Conservation (phyloP, 2,329 filamentous ascomycete species). For the Fusarium irregulare region DNA sequence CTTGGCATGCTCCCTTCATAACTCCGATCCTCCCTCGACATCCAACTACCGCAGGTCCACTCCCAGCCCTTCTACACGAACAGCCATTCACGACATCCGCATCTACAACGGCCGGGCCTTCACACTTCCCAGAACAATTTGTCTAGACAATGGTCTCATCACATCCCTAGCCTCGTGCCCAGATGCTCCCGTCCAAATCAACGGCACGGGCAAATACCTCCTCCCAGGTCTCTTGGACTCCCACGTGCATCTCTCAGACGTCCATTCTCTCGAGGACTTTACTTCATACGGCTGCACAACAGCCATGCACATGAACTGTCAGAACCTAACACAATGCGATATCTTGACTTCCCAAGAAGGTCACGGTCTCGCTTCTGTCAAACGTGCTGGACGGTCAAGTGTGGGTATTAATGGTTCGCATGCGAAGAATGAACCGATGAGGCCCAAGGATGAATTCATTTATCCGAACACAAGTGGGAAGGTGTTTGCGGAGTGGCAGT, state of each 20-base stretch:
- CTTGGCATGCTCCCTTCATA: background rate
- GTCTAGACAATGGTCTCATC: background rate
- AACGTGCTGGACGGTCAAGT: background rate
- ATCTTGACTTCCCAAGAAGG: background rate
- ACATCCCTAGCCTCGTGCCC: background rate
- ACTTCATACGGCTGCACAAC: background rate
- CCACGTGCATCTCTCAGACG: background rate
- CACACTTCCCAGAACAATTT: background rate
- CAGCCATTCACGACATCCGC: background rate
- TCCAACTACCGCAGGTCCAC: background rate
- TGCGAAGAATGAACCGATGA: background rate
- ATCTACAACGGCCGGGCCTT: background rate
- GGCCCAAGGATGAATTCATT: background rate
- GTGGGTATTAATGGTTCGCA: background rate
- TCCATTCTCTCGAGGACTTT: background rate
- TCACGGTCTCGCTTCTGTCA: background rate
- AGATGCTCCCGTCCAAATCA: background rate
- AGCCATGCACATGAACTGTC: background rate
- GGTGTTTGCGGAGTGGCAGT: background rate
- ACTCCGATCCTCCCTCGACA: fast-evolving
- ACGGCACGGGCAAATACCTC: background rate
- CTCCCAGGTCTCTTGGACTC: background rate
- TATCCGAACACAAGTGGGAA: background rate
- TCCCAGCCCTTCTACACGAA: background rate
- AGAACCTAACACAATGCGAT: background rate